Evolutionary conservation across 2,329 filamentous ascomycete species (phyloP).

Genomic region (Cladorrhinum sp.): DNA sequence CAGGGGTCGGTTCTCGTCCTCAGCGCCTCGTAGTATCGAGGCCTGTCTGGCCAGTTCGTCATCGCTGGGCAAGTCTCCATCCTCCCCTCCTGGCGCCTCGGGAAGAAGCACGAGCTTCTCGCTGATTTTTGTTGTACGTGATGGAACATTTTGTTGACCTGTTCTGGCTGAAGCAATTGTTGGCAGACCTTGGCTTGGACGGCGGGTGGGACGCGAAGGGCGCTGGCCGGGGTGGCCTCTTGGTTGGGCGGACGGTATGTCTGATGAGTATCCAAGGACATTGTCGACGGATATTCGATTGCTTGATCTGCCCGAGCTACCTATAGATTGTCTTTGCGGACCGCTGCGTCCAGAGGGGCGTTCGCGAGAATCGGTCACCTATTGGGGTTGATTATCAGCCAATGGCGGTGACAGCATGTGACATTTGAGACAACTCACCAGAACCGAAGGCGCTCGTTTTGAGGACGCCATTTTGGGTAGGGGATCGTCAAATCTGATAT

Average conservation of each 20-base stretch:
- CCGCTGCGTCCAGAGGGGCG: conserved; percentile 35
- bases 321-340: conserved; percentile 25
- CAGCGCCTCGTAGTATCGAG: conserved; percentile 33
- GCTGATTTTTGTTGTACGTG: conserved; percentile 87
- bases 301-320: conserved; percentile 34
- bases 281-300: conserved; percentile 90
- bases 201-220: conserved; percentile 47
- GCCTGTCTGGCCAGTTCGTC: conserved; percentile 55
- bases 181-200: conserved; percentile 31
- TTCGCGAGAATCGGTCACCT: conserved; percentile 60
- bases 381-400: conserved; percentile 20
- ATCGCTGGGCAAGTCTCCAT: conserved; percentile 54
- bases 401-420: conserved; percentile 4
- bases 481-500: not conserved
- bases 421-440: conserved; percentile 42
- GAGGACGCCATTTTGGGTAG: conserved; percentile 38
- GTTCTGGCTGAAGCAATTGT: conserved; percentile 33
- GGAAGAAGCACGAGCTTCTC: conserved; percentile 96
- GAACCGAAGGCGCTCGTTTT: conserved; percentile 59
- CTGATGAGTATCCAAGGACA: conserved; percentile 87
- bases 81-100: conserved; percentile 65
- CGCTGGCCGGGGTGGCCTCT: conserved; percentile 62
- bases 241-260: conserved; percentile 92
- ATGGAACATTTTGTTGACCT: conserved; percentile 64
- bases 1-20: conserved; percentile 62